A percentile compares a stretch with the other conserved stretches of the same genome.
Evolutionary conservation across 1,139 yeast species (phyloP).

Genomic region (Hyphopichia khmerensis): DNA sequence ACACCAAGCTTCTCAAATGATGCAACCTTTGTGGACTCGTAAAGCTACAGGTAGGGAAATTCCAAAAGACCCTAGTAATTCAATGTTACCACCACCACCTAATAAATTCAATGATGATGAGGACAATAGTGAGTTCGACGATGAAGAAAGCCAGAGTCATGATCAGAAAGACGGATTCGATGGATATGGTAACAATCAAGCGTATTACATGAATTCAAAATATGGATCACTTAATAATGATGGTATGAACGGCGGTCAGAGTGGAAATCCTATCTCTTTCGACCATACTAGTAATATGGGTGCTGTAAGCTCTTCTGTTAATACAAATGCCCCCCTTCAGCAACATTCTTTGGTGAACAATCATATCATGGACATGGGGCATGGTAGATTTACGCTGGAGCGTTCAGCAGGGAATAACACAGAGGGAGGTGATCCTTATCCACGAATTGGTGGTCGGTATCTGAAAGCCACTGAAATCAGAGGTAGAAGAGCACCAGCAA

Average conservation of each 20-base stretch:
- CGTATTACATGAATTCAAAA: background rate
- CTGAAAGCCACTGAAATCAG: too few relatives aligned
- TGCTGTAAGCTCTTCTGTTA: background rate
- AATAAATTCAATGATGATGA: slow-evolving; percentile 4
- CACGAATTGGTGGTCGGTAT: too few relatives aligned
- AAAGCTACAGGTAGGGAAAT: background rate
- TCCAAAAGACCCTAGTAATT: background rate
- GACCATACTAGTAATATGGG: background rate
- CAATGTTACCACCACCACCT: background rate
- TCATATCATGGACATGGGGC: too few relatives aligned
- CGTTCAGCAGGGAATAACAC: too few relatives aligned
- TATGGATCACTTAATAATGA: background rate
- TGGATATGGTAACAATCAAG: background rate
- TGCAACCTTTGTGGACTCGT: background rate
- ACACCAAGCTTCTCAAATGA: background rate
- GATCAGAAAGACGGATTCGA: background rate
- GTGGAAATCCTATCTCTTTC: too few relatives aligned
- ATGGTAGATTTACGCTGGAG: too few relatives aligned
- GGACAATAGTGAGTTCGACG: slow-evolving; percentile 20
- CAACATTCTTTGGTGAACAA: too few relatives aligned
- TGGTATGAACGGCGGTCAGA: background rate
- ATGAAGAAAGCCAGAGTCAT: slow-evolving; percentile 9
- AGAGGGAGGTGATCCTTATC: too few relatives aligned
- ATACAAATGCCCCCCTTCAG: background rate
- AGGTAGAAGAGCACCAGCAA: background rate